Evolutionary conservation across 192 early-diverging fungal species (phyloP).

Genomic region (Podila epicladia): DNA sequence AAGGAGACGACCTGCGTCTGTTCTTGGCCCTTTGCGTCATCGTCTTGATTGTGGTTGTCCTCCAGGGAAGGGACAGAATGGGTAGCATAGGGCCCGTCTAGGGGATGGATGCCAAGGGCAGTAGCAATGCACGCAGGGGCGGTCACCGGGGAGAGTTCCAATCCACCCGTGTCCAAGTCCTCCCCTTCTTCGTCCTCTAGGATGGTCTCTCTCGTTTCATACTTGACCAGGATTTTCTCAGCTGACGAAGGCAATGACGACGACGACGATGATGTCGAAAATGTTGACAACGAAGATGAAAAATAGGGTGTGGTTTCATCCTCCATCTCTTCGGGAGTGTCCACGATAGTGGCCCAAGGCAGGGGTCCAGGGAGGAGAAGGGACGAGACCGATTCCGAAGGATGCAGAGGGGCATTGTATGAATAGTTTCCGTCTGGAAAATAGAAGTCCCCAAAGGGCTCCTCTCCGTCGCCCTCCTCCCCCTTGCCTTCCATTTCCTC

Average conservation of each 20-base stretch:
- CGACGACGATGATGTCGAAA: background rate
- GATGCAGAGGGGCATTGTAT: background rate
- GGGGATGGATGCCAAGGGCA: background rate
- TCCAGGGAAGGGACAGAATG: too few species aligned
- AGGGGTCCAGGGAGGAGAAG: background rate
- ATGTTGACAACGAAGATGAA: background rate
- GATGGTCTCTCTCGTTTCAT: background rate
- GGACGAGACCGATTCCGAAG: background rate
- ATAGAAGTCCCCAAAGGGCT: background rate
- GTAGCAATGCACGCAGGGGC: background rate
- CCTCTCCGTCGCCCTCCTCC: background rate
- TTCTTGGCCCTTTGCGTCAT: too few species aligned
- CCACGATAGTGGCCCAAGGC: background rate
- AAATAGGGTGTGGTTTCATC: background rate
- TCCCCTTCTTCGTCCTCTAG: conserved; percentile 1
- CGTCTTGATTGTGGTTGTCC: too few species aligned
- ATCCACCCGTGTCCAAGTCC: background rate
- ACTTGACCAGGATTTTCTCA: conserved; percentile 1
- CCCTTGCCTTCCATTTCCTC: background rate
- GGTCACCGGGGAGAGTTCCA: background rate
- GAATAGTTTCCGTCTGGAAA: background rate
- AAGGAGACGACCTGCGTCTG: too few species aligned
- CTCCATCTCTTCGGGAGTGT: background rate
- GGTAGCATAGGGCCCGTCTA: background rate
- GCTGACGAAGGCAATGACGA: background rate